Evolutionary conservation across 2,329 filamentous ascomycete species (phyloP).

Genomic region (Aspergillus flavus): DNA sequence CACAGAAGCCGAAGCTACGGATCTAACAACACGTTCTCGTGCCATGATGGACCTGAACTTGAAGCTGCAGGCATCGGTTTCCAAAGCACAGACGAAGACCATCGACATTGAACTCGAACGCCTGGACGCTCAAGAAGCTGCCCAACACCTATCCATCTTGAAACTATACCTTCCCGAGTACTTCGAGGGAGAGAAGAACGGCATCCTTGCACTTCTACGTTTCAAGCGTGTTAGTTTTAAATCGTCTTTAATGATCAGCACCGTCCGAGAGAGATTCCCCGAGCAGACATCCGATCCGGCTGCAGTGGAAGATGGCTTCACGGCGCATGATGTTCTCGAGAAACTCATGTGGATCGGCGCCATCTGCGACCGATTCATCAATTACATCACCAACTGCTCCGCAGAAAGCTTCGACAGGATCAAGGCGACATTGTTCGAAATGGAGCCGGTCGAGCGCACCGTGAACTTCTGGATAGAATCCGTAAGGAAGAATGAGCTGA

Average conservation of each 20-base stretch:
- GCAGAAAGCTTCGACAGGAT: slow-evolving; percentile 77
- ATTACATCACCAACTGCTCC: slow-evolving; percentile 76
- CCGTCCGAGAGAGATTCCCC: slow-evolving; percentile 76
- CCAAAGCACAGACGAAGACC: slow-evolving; percentile 90
- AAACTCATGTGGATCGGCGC: slow-evolving; percentile 81
- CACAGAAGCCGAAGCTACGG: slow-evolving; percentile 88
- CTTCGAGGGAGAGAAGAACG: slow-evolving; percentile 78
- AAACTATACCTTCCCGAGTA: slow-evolving; percentile 86
- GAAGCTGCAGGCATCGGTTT: slow-evolving; percentile 86
- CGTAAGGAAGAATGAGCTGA: slow-evolving; percentile 79
- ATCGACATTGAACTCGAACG: slow-evolving; percentile 87
- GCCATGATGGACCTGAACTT: slow-evolving; percentile 97
- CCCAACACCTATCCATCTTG: slow-evolving; percentile 85
- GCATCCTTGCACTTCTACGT: slow-evolving; percentile 82
- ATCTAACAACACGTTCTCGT: slow-evolving; percentile 82
- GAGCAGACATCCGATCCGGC: slow-evolving; percentile 67
- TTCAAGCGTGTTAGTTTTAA: slow-evolving; percentile 91
- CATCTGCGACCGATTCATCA: slow-evolving; percentile 83
- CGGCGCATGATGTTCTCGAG: slow-evolving; percentile 78
- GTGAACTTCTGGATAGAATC: slow-evolving; percentile 87
- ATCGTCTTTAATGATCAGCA: slow-evolving; percentile 73
- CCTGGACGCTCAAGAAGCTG: slow-evolving; percentile 84
- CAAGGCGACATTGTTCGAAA: slow-evolving; percentile 78
- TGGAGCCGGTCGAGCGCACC: slow-evolving; percentile 88
- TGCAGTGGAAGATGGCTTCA: slow-evolving; percentile 73